Evolutionary conservation across 2,329 filamentous ascomycete genomes (phyloP).

Genomic region (Elsinoe necatrix): DNA sequence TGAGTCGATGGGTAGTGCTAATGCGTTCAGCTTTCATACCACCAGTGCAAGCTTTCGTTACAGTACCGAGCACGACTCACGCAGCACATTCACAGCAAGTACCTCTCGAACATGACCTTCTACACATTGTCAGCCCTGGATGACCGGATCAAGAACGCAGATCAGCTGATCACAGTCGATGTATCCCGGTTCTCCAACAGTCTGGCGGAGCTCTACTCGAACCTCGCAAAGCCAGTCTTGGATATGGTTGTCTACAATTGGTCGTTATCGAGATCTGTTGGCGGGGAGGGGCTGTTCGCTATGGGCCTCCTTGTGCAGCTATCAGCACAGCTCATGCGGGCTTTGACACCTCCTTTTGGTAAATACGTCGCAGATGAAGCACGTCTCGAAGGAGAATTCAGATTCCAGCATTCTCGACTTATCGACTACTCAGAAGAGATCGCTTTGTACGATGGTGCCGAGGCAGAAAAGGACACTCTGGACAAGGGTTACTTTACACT

Average conservation of each 20-base stretch:
- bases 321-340: constrained; percentile 86
- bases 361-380: constrained; percentile 97
- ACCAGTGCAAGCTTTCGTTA: constrained; percentile 88
- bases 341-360: constrained; percentile 88
- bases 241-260: constrained; percentile 98
- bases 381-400: constrained; percentile 86
- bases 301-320: constrained; percentile 92
- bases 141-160: constrained; percentile 96
- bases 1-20: neutral
- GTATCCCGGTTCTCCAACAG: constrained; percentile 95
- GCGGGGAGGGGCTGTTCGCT: constrained; percentile 87
- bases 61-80: constrained; percentile 90
- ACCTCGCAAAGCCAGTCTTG: constrained; percentile 84
- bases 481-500: constrained; percentile 98
- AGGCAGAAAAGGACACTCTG: constrained; percentile 88
- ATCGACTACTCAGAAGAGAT: constrained; percentile 97
- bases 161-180: constrained; percentile 94
- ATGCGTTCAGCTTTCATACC: constrained; percentile 67
- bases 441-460: constrained; percentile 82
- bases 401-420: constrained; percentile 85
- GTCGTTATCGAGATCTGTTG: constrained; percentile 87
- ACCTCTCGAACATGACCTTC: constrained; percentile 95
- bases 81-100: constrained; percentile 90
- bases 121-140: constrained; percentile 93
- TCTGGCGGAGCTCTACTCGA: constrained; percentile 89